Evolutionary conservation across 2,329 filamentous ascomycete species (phyloP).

Genomic region (Pyrenophora tritici-repentis): DNA sequence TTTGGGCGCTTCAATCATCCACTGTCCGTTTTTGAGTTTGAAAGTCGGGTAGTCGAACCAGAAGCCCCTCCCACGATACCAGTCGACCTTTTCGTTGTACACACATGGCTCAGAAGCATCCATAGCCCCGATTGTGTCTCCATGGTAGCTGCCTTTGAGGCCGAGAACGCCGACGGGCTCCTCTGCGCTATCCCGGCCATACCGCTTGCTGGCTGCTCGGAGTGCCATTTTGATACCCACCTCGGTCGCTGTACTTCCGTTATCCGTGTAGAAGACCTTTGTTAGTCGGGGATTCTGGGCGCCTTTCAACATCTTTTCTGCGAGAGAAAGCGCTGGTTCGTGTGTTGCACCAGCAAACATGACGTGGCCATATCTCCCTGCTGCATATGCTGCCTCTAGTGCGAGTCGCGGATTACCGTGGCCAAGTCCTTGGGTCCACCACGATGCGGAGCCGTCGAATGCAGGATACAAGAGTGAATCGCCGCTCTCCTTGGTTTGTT

Average conservation of each 20-base stretch:
- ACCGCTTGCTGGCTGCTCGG: conserved; percentile 68
- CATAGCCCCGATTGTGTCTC: conserved; percentile 88
- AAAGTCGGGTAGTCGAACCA: conserved; percentile 83
- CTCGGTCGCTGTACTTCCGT: conserved; percentile 82
- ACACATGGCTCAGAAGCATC: conserved; percentile 77
- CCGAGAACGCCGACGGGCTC: conserved; percentile 71
- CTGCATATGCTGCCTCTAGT: conserved; percentile 77
- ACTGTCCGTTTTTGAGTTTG: conserved; percentile 67
- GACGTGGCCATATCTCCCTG: conserved; percentile 83
- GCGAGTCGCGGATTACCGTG: conserved; percentile 75
- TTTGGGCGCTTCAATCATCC: conserved; percentile 65
- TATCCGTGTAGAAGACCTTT: conserved; percentile 82
- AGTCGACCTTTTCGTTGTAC: conserved; percentile 83
- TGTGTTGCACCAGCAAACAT: conserved; percentile 87
- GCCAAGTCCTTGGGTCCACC: conserved; percentile 87
- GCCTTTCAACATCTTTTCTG: conserved; percentile 65
- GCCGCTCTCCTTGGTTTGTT: conserved; percentile 35
- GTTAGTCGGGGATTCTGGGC: conserved; percentile 67
- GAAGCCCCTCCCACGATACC: conserved; percentile 77
- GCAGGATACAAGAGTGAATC: conserved; percentile 62
- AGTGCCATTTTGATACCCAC: conserved; percentile 86
- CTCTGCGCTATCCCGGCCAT: conserved; percentile 65
- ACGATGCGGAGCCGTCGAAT: conserved; percentile 84
- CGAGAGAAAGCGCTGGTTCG: conserved; percentile 72
- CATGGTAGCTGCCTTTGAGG: conserved; percentile 81